Base-by-base conservation (phyloP, 2,329 filamentous ascomycete species). In the Pezicula neosporulosa region DNA sequence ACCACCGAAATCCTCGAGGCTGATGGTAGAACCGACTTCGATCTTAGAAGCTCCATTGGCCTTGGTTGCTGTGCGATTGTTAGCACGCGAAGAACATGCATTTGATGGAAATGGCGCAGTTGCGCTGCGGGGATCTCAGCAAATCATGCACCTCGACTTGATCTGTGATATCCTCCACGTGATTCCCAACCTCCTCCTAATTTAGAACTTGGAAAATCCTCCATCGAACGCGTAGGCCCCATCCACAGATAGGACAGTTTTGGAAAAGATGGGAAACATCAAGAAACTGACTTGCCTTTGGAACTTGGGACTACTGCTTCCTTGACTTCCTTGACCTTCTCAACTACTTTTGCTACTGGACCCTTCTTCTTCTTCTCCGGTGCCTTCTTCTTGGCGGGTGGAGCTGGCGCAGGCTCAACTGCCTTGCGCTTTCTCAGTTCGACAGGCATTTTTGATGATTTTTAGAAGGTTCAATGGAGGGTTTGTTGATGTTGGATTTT, bases 361-460 rank as follows among this genome's bases (percentile, higher is more conserved):
- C 67, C 63, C 53, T 70, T 67, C 64, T 74, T 74, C 70, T 78
- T 80, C 70, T 78, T 80, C n/a, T 19, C 27, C 13, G 21, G 24
- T 28, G 21, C 63, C 53, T 70, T 67, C 64, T 74, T 74, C 69
- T 78, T 80, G 35, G 69, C 69, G 19, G 75, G 70, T 15, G 76
- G 71, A 56, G 76, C 71, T 54, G 75, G 70, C 48, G 72, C 66
- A 24, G 74, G 68, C 52, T 74, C 69, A 38, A 50, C 49, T 62
- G 71, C 72, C 69, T 83, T 83, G 72, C 81, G 80, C 72, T 84
- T 83, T 70, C 81, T 76, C 41, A 84, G 72, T 63, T 77, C 77
- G 60, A 78, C 73, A 56, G 79, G 77, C 81, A 84, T 83, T 49
- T 54, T n/a, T 44, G 42, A 6, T 44, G 27, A 16, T 37, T 38